Conservation (phyloP, 2,329 filamentous ascomycete species). For the Colletotrichum orbiculare region DNA sequence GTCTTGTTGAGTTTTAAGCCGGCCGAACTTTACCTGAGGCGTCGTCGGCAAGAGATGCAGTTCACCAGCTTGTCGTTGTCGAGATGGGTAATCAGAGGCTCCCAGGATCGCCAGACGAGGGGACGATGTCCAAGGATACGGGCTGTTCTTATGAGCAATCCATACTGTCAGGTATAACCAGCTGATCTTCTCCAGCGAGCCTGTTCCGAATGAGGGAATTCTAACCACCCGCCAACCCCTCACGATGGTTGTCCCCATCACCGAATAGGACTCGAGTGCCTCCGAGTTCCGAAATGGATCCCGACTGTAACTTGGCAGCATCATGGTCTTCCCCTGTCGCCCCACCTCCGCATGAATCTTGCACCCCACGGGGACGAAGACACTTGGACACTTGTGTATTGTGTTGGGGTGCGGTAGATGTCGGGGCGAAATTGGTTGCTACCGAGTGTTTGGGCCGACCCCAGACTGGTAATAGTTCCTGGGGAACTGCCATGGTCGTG, state of each 20-base stretch:
- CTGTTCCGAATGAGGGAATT: constrained; percentile 10
- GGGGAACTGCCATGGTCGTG: too few species aligned
- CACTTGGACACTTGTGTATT: too few species aligned
- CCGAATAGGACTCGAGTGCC: constrained; percentile 21
- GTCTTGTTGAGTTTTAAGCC: background rate
- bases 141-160: constrained; percentile 1
- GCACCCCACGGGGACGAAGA: constrained; percentile 17
- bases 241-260: background rate
- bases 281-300: constrained; percentile 8
- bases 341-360: constrained; percentile 22
- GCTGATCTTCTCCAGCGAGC: background rate
- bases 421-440: background rate
- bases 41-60: background rate
- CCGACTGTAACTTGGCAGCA: background rate
- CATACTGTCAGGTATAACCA: background rate
- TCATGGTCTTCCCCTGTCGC: constrained; percentile 7
- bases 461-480: background rate
- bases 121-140: background rate
- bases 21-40: constrained; percentile 7
- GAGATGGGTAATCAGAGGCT: constrained; percentile 15
- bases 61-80: background rate
- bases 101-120: background rate
- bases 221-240: constrained; percentile 22
- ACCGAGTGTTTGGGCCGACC: background rate
- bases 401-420: constrained; percentile 9